Conservation (phyloP, 1,284 basidiomycete species). For the Cryptococcus jaspeensis region DNA sequence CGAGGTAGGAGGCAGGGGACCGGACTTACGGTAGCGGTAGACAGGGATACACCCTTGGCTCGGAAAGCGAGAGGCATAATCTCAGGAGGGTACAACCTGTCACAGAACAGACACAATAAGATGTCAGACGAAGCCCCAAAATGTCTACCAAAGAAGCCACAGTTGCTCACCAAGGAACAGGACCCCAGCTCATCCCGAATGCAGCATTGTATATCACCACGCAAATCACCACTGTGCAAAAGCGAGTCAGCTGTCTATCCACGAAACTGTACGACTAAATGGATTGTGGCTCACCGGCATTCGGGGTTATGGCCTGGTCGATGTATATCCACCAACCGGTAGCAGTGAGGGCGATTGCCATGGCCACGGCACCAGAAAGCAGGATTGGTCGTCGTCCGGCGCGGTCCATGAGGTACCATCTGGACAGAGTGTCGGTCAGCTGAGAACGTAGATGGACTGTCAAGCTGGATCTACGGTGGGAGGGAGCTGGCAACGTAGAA, state of each 20-base stretch:
- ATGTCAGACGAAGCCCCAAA: no score
- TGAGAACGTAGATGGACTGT: not conserved
- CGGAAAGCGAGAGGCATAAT: constrained; percentile 88
- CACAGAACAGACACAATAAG: constrained; percentile 52
- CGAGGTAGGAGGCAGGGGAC: not conserved
- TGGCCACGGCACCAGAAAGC: constrained; percentile 77
- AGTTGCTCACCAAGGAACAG: constrained; percentile 48
- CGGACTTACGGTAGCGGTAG: constrained; percentile 66
- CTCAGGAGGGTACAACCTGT: constrained; percentile 89
- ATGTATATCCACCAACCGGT: constrained; percentile 70
- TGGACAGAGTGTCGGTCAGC: constrained; percentile 17
- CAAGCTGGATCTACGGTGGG: constrained; percentile 62
- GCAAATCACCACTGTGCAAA: constrained; percentile 68
- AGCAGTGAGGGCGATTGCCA: constrained; percentile 47
- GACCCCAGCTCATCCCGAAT: constrained; percentile 65
- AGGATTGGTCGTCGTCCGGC: constrained; percentile 89
- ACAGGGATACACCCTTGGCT: constrained; percentile 91
- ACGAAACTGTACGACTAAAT: not conserved
- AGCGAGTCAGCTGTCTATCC: not conserved
- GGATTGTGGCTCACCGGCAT: constrained; percentile 55
- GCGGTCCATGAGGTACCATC: constrained; percentile 93
- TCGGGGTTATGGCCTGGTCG: constrained; percentile 78
- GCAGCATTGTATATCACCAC: constrained; percentile 93
- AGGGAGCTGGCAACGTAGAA: constrained; percentile 82
- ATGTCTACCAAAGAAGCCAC: no score